These are phyloP conservation scores for Chaetomiaceae sp. DNA, from an alignment of 2,329 filamentous ascomycete genomes.

Conservation along the genomic window DNA sequence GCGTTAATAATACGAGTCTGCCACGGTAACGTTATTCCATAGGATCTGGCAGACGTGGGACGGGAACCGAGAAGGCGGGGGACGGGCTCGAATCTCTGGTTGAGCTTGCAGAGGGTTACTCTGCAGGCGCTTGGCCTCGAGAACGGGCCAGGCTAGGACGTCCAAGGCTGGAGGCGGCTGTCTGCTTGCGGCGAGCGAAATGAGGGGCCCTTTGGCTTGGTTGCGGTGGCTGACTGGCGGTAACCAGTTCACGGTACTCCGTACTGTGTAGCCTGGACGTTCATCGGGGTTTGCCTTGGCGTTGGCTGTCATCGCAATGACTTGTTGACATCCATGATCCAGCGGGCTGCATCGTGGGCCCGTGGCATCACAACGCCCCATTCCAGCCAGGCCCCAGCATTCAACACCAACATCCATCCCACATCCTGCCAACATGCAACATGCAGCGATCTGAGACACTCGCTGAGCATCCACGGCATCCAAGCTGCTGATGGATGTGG, in stretches of 20 bases:
- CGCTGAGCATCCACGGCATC: background rate
- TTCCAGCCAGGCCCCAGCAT: too few relatives aligned
- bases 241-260: too few relatives aligned
- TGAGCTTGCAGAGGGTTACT: slow-evolving; percentile 11
- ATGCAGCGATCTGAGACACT: background rate
- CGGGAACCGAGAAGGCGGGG: slow-evolving; percentile 14
- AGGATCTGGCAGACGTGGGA: slow-evolving; percentile 1
- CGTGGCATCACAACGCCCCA: background rate
- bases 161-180: slow-evolving; percentile 7
- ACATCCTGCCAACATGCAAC: too few relatives aligned
- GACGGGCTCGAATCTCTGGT: background rate
- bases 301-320: too few relatives aligned
- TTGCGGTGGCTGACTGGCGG: background rate
- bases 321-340: too few relatives aligned
- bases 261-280: too few relatives aligned
- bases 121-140: slow-evolving; percentile 22
- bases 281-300: too few relatives aligned
- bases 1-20: slow-evolving; percentile 9
- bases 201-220: slow-evolving; percentile 10
- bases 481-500: background rate
- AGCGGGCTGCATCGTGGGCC: background rate
- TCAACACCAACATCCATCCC: too few relatives aligned
- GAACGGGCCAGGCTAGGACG: slow-evolving; percentile 18
- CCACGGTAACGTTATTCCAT: background rate
- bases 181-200: slow-evolving; percentile 16